A percentile compares a stretch with the other conserved stretches of the same genome.
These are phyloP conservation scores for Pelargonium fulgidum DNA, from an alignment of 441 rosid species.

Conservation along the genomic window DNA sequence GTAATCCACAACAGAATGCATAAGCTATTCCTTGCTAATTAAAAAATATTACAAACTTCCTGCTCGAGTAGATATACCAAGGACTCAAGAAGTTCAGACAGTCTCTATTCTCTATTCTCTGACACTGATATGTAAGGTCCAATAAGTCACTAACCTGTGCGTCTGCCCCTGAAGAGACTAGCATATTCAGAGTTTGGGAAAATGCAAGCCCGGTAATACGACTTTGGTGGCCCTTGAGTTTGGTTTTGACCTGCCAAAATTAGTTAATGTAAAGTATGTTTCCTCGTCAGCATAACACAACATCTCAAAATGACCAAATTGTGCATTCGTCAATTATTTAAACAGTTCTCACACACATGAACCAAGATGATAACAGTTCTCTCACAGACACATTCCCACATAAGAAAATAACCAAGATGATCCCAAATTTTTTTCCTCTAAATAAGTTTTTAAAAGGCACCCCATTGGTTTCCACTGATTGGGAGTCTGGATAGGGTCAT, in stretches of 20 bases:
- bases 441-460: background rate
- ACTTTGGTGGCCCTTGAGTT: slow-evolving; percentile 43
- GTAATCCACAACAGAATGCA: no score
- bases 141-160: slow-evolving; percentile 34
- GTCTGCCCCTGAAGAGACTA: slow-evolving; percentile 54
- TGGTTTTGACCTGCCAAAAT: slow-evolving; percentile 33
- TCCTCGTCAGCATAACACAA: background rate
- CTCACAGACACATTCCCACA: no score
- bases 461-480: background rate
- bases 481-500: background rate
- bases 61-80: no score
- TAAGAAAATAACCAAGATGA: background rate
- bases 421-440: background rate
- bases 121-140: background rate
- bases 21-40: no score
- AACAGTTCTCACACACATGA: background rate
- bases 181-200: slow-evolving; percentile 36
- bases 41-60: no score
- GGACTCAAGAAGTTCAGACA: no score
- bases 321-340: background rate
- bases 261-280: background rate
- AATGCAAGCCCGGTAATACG: slow-evolving; percentile 53
- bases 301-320: background rate
- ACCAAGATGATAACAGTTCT: slow-evolving; percentile 9
- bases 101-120: background rate